Percentiles rank a stretch among this genome's conserved stretches.
Conservation (phyloP, 768 basidiomycete genomes). For the Boletus pseudo-olivaceus region DNA sequence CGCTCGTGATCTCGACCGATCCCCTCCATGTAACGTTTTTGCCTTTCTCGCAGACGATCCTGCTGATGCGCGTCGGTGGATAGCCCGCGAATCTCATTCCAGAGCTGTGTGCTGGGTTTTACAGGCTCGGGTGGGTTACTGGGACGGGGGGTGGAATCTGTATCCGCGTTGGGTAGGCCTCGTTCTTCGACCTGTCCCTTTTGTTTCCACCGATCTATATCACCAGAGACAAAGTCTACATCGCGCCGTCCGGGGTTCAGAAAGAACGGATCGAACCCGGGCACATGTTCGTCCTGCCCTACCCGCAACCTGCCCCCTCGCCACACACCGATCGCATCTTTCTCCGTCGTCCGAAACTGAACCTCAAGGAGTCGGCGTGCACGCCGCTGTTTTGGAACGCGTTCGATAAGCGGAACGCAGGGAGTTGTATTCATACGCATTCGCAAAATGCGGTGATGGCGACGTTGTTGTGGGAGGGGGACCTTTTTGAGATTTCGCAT, state of each 20-base stretch:
- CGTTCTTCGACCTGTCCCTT: background rate
- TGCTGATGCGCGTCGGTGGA: background rate
- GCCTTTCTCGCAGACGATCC: background rate
- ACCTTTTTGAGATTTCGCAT: conserved; percentile 76
- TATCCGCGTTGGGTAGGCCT: conserved; percentile 61
- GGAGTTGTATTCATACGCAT: conserved; percentile 89
- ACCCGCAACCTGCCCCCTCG: conserved; percentile 55
- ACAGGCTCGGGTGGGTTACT: conserved; percentile 88
- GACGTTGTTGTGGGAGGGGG: conserved; percentile 70
- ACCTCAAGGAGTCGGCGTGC: conserved; percentile 82
- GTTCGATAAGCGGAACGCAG: conserved; percentile 72
- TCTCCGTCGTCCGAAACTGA: conserved; percentile 65
- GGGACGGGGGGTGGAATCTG: conserved; percentile 84
- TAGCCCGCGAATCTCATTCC: conserved; percentile 92
- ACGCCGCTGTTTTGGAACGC: conserved; percentile 93
- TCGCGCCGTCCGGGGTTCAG: conserved; percentile 87
- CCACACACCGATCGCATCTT: conserved; percentile 71
- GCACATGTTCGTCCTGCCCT: conserved; percentile 89
- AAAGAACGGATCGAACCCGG: conserved; percentile 80
- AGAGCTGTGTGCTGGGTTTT: conserved; percentile 80
- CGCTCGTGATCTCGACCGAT: conserved; percentile 56
- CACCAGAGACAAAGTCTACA: conserved; percentile 66
- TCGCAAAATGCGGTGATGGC: conserved; percentile 90
- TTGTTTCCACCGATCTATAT: background rate
- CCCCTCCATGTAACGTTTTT: conserved; percentile 49